Conservation (phyloP, 306 rosid genomes). For the Cucurbita argyrosperma region DNA sequence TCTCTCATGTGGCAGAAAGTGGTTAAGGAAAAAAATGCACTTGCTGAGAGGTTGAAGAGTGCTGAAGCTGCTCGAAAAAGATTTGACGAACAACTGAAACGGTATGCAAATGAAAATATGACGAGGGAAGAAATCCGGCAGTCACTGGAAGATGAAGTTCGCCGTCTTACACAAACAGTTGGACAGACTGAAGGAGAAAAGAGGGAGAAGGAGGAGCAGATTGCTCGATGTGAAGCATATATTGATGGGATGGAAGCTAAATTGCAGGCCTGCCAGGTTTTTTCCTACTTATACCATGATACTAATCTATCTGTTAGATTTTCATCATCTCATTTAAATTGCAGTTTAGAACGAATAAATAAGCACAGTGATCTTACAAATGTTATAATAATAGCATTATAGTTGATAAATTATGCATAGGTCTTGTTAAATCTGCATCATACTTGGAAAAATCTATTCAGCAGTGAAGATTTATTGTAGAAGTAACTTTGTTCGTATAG, state of each 20-base stretch:
- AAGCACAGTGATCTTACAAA: not conserved
- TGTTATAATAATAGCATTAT: not conserved
- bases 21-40: conserved; percentile 87
- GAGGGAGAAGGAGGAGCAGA: conserved; percentile 91
- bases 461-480: not conserved
- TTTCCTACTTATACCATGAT: not conserved
- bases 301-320: not conserved
- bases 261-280: conserved; percentile 92
- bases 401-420: not conserved
- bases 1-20: conserved; percentile 49
- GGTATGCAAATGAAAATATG: conserved; percentile 84
- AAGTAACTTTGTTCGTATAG: not conserved
- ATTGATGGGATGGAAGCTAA: conserved; percentile 97
- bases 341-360: not conserved
- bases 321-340: conserved; percentile 1
- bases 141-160: conserved; percentile 94
- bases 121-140: conserved; percentile 83
- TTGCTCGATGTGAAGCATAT: conserved; percentile 89
- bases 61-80: conserved; percentile 96
- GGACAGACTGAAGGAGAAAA: conserved; percentile 95
- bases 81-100: conserved; percentile 92
- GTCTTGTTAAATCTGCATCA: not conserved
- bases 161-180: conserved; percentile 78
- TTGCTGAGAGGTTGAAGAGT: conserved; percentile 82
- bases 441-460: not conserved